Conservation (phyloP, 176 grass and related monocot species). For the Zea luxurians region DNA sequence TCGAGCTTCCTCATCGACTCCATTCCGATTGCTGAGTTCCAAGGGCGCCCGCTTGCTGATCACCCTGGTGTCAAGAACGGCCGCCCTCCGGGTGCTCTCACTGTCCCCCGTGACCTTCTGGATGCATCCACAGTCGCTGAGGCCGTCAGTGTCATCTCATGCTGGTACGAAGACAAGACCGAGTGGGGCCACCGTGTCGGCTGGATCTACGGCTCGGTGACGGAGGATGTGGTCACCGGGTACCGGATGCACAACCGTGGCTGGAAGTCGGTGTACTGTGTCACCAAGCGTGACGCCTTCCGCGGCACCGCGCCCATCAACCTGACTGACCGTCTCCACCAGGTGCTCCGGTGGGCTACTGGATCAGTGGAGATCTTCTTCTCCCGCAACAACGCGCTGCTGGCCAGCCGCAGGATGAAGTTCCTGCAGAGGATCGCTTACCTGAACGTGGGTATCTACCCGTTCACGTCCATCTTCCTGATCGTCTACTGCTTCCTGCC, state of each 20-base stretch:
- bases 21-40: constrained; percentile 91
- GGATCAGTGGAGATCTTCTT: constrained; percentile 99
- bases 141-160: constrained; percentile 90
- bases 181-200: constrained; percentile 96
- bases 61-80: constrained; percentile 93
- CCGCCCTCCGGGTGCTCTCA: constrained; percentile 75
- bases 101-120: constrained; percentile 80
- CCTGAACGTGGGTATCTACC: constrained; percentile 95
- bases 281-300: constrained; percentile 94
- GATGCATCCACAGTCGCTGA: constrained; percentile 94
- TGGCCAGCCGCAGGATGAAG: constrained; percentile 84
- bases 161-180: constrained; percentile 99
- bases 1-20: constrained; percentile 82
- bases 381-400: constrained; percentile 88
- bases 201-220: constrained; percentile 98
- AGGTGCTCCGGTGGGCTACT: constrained; percentile 95
- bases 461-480: constrained; percentile 95
- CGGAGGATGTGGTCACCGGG: constrained; percentile 99
- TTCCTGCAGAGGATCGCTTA: constrained; percentile 82
- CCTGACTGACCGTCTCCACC: constrained; percentile 93
- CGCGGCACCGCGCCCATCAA: constrained; percentile 94
- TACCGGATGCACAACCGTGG: constrained; percentile 99
- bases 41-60: constrained; percentile 94
- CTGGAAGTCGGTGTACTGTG: constrained; percentile 97
- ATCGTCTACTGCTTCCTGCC: constrained; percentile 99